These are phyloP conservation scores for Scalesia atractyloides DNA, from an alignment of 129 eudicot genomes.

Conservation along the genomic window DNA sequence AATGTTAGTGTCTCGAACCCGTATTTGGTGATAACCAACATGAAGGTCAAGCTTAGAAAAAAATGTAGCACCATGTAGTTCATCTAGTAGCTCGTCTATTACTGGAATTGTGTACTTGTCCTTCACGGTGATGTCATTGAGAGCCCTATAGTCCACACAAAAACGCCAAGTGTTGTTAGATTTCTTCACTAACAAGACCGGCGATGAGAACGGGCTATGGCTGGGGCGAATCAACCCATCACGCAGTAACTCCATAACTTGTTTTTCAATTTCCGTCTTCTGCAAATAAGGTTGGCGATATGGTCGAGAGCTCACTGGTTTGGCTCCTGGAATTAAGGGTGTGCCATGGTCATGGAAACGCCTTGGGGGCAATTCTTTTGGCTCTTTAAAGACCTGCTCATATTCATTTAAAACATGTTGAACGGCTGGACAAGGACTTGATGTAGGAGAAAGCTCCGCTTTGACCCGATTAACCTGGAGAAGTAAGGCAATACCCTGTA, in stretches of 20 bases:
- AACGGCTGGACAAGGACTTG: no score
- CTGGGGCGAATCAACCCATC: background rate
- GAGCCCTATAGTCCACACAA: no score
- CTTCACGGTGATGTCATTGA: no score
- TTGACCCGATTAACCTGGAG: no score
- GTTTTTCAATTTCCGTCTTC: background rate
- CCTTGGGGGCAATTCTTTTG: background rate
- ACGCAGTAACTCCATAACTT: background rate
- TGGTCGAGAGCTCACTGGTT: slow-evolving; percentile 2
- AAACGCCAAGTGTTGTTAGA: background rate
- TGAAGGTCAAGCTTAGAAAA: background rate
- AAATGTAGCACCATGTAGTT: background rate
- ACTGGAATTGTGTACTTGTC: no score
- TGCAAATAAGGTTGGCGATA: slow-evolving; percentile 8
- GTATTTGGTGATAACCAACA: background rate
- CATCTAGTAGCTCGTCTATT: no score
- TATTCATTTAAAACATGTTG: no score
- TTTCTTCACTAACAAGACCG: background rate
- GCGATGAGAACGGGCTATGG: background rate
- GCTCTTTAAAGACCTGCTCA: no score
- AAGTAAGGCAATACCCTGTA: no score
- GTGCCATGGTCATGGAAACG: background rate
- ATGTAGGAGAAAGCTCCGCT: no score
- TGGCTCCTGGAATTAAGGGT: background rate
- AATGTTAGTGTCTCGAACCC: background rate